Evolutionary conservation across 257 asterid species (phyloP), one percentile per base, ranked within the genome.

Genomic region (Scutellaria minor): DNA sequence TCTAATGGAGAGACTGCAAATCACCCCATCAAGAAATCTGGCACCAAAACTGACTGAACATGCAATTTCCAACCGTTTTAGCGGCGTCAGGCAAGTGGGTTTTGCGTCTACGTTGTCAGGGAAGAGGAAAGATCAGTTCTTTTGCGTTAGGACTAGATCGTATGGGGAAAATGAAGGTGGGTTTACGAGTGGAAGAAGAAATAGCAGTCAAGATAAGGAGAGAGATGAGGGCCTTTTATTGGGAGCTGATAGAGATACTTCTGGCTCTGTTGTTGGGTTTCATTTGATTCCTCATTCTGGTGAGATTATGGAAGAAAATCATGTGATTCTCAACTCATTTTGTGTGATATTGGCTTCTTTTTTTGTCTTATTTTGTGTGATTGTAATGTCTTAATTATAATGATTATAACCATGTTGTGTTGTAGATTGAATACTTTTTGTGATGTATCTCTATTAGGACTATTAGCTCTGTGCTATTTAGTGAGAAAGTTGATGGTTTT

Each of bases 271-370:
- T 80, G 81, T 84, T 81, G 96, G 87, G 48, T 88, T 88, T 77
- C 80, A 81, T 50, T 82, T 89, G 87, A 80, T 85, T 83, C 90
- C 89, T 51, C 87, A 80, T 5, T 86, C 97, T 70, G 97, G 97
- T 91, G 37, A 31, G 37, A 31, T 31, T 31, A 31, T 31, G 37
- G 37, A 64, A 66, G 46, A 35, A 57, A 44, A 4, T 9, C 3
- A n/a, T 14, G 3, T 0, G 0, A 31, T 46, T 44, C 5, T n/a
- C 20, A 7, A 41, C n/a, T 22, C 15, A 5, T 54, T 70, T 47
- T 37, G n/a, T 44, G 10, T 48, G 35, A 11, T 22, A 46, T 13
- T 42, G 41, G 39, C 20, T 48, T 42, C 5, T 46, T 68, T 64
- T 64, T 46, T 5, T 57, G 64, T 57, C 64, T 5, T 57, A 3